Evolutionary conservation across 2,329 filamentous ascomycete species (phyloP), one percentile per base, ranked within the genome.

Genomic region (Ceratocystis colombiana): DNA sequence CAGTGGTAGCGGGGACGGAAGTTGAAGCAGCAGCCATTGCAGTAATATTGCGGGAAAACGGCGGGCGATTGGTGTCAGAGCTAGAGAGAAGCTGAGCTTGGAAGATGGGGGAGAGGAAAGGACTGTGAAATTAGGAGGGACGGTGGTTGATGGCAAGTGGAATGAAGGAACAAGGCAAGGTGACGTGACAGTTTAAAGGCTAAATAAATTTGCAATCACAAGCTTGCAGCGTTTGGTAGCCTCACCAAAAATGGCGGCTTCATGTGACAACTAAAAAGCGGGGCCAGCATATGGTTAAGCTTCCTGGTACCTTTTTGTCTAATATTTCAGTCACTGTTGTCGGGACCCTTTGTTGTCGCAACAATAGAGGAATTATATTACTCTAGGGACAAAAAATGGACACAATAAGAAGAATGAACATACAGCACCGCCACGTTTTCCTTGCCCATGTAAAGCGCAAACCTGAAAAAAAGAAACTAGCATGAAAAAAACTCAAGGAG

Each of bases 1-100:
- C 62, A 33, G 69, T 66, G 65, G 71, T 67, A 68, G 62, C 55
- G 53, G 65, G 61, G 71, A 73, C 41, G 72, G 73, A 71, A 66
- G 72, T 72, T 61, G 76, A 71, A 48, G 55, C 53, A 65, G 64
- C 64, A 45, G 64, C 53, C 64, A 65, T 65, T 59, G 55, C 28
- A 17, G 55, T 28, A 41, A 59, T 59, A 59, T 59, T 59, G 33
- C 15, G 33, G 7, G 46, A 59, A 28, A 25, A 15, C 3, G 20
- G 20, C 48, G 10, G 48, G 22, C 48, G 48, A 28, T 22, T 17
- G 20, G 46, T 25, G 17, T 20, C n/a, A 50, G 46, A 25, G 3
- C 46, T n/a, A 22, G 15, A 17, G n/a, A 48, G 45, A 20, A 48
- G 15, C 45, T 17, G 45, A n/a, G 45, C 1, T 15, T 5, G 25